A percentile compares a stretch with the other conserved stretches of the same genome.
phyloP scores from a whole-genome alignment of 148 eudicot genomes.

The Vaccinium vitisidaea region DNA sequence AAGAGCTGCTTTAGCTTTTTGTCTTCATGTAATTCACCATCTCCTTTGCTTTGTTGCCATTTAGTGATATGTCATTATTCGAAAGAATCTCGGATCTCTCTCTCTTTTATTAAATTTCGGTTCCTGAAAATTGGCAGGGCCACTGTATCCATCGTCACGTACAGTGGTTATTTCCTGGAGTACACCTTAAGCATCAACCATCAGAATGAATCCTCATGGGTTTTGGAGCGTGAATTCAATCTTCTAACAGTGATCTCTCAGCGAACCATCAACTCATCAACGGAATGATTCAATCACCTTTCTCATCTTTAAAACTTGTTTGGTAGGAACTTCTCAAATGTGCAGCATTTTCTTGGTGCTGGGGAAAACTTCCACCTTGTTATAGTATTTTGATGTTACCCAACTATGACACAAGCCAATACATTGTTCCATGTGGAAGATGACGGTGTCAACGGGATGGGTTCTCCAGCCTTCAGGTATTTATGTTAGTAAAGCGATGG shows the following conservation, averaged over 20 bases:
- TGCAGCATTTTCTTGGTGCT: background rate
- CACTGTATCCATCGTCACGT: constrained; percentile 55
- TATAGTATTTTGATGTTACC: background rate
- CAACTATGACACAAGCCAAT: background rate
- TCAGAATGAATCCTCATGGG: constrained; percentile 66
- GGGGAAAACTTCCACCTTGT: no score
- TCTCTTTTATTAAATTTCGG: background rate
- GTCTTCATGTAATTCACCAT: background rate
- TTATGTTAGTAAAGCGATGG: background rate
- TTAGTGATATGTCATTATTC: background rate
- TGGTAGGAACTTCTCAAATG: background rate
- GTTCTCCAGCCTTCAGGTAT: background rate
- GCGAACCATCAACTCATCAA: constrained; percentile 16
- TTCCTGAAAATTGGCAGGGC: constrained; percentile 45
- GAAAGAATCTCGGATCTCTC: background rate
- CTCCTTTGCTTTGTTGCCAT: background rate
- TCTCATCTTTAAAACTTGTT: background rate
- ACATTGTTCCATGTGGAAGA: background rate
- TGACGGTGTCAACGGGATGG: background rate
- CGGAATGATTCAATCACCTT: background rate
- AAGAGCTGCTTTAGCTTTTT: background rate
- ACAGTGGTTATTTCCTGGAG: constrained; percentile 69
- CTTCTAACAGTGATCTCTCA: constrained; percentile 34
- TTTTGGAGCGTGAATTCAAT: constrained; percentile 67
- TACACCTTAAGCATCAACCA: constrained; percentile 56